Percentiles rank a stretch among this genome's conserved stretches.
phyloP scores from a whole-genome alignment of 2,329 filamentous ascomycete species.

The Curvularia sp. region DNA sequence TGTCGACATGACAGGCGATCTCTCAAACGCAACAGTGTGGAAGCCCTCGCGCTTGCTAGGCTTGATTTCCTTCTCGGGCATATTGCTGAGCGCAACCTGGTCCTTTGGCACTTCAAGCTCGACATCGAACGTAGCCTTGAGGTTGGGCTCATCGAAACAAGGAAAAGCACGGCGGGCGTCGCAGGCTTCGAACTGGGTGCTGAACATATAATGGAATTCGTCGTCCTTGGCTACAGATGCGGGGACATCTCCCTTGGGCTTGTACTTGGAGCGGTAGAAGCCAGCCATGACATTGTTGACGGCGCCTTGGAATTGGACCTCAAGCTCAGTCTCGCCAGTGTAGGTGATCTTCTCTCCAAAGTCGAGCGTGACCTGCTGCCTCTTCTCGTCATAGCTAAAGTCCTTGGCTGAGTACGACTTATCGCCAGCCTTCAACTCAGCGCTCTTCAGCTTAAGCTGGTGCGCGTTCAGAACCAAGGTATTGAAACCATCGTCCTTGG shows the following conservation, averaged over 20 bases:
- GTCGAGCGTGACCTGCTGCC: slow-evolving; percentile 80
- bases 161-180: slow-evolving; percentile 95
- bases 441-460: slow-evolving; percentile 77
- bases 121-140: slow-evolving; percentile 96
- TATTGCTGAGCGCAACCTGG: slow-evolving; percentile 90
- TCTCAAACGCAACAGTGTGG: slow-evolving; percentile 89
- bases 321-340: slow-evolving; percentile 70
- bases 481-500: slow-evolving; percentile 67
- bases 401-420: slow-evolving; percentile 67
- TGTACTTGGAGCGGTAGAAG: slow-evolving; percentile 95
- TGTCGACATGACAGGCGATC: slow-evolving; percentile 92
- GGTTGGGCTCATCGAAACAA: slow-evolving; percentile 96
- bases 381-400: slow-evolving; percentile 81
- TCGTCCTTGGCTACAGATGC: slow-evolving; percentile 78
- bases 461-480: slow-evolving; percentile 85
- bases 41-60: slow-evolving; percentile 73
- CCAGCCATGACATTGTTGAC: slow-evolving; percentile 90
- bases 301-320: slow-evolving; percentile 77
- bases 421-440: slow-evolving; percentile 67
- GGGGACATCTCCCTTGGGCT: slow-evolving; percentile 74
- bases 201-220: slow-evolving; percentile 74
- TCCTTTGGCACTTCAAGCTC: slow-evolving; percentile 89
- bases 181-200: slow-evolving; percentile 96
- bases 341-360: slow-evolving; percentile 76
- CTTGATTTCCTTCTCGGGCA: slow-evolving; percentile 81